A percentile compares a stretch with the other conserved stretches of the same genome.
Conservation (phyloP, 2,329 filamentous ascomycete species). For the Colletotrichum trifolii region DNA sequence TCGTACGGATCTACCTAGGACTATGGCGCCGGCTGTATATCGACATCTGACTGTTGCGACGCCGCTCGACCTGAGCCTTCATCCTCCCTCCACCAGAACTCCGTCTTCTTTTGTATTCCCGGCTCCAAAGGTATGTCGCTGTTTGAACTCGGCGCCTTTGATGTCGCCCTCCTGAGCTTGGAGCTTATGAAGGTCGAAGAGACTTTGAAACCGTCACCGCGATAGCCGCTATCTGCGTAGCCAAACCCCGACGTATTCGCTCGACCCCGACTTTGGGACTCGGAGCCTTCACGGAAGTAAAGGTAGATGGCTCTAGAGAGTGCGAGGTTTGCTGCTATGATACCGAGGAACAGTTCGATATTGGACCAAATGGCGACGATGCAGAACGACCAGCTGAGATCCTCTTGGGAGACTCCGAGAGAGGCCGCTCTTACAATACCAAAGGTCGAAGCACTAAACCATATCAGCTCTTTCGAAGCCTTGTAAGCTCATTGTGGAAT, state of each 20-base stretch:
- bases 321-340: conserved; percentile 48
- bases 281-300: conserved; percentile 23
- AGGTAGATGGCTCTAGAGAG: conserved; percentile 39
- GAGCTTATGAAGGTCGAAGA: conserved; percentile 18
- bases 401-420: conserved; percentile 36
- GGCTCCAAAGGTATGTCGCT: conserved; percentile 28
- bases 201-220: conserved; percentile 7
- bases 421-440: conserved; percentile 40
- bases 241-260: conserved; percentile 9
- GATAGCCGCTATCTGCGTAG: conserved; percentile 17
- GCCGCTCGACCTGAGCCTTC: neutral
- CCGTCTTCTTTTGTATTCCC: conserved; percentile 38
- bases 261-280: neutral
- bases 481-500: neutral
- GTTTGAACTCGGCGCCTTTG: neutral
- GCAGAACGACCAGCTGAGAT: conserved; percentile 44
- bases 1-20: too few relatives aligned
- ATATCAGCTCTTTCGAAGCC: neutral
- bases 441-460: conserved; percentile 40
- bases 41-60: too few relatives aligned
- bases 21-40: too few relatives aligned
- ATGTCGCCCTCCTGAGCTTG: neutral
- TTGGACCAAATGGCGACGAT: conserved; percentile 51
- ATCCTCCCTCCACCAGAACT: conserved; percentile 36
- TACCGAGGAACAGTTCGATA: conserved; percentile 50